Percentiles rank a stretch among this genome's conserved stretches.
These are phyloP conservation scores for Aspergillus sp. DNA, from an alignment of 2,329 filamentous ascomycete species.

Conservation along the genomic window DNA sequence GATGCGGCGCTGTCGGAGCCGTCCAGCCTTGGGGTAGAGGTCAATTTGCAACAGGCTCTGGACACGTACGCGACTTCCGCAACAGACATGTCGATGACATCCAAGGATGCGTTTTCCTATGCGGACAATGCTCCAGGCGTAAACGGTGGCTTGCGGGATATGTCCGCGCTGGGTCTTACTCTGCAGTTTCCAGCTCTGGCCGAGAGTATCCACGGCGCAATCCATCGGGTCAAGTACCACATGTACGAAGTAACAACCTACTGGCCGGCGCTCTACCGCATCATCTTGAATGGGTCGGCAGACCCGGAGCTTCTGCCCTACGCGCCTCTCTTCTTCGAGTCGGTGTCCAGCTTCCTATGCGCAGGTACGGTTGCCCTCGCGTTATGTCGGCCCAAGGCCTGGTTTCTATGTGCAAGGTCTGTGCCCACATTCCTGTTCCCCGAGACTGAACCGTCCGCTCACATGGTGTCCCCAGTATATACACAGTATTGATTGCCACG, in stretches of 20 bases:
- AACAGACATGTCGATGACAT: no score
- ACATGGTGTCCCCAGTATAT: neutral
- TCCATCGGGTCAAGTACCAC: neutral
- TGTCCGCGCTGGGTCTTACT: neutral
- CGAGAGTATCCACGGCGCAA: neutral
- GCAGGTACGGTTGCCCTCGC: neutral
- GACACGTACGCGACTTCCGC: neutral
- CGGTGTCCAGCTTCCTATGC: slow-evolving; percentile 6
- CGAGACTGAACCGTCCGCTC: neutral
- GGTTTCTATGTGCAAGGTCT: slow-evolving; percentile 8
- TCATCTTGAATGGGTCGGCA: neutral
- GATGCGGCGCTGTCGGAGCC: neutral
- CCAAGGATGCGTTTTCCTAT: no score
- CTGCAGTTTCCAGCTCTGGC: neutral
- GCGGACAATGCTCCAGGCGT: neutral
- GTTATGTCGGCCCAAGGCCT: slow-evolving; percentile 1
- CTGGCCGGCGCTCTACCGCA: slow-evolving; percentile 11
- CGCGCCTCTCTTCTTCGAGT: slow-evolving; percentile 11
- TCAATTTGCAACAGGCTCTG: neutral
- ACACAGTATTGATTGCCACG: neutral
- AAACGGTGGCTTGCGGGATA: neutral
- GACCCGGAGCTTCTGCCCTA: slow-evolving; percentile 10
- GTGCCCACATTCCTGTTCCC: neutral
- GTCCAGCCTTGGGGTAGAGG: neutral
- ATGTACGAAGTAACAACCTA: slow-evolving; percentile 3